Percentiles rank a stretch among this genome's conserved stretches.
Conservation (phyloP, 306 rosid genomes). For the Rosa lucieae region DNA sequence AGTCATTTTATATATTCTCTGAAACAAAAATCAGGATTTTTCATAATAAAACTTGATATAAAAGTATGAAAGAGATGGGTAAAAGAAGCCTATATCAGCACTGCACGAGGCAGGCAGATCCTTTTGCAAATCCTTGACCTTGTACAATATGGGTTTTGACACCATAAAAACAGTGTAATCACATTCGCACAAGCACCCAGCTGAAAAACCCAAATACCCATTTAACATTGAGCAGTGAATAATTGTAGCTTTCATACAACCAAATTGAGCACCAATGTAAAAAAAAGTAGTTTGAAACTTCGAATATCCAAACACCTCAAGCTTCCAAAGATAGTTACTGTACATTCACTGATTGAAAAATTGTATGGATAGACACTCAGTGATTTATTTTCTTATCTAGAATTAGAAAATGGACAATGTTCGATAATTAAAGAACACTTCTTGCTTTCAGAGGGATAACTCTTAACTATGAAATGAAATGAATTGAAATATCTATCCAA, state of each 20-base stretch:
- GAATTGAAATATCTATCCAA: neutral
- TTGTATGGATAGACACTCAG: neutral
- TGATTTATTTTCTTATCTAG: neutral
- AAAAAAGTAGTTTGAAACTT: slow-evolving; percentile 14
- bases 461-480: neutral
- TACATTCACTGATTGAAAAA: slow-evolving; percentile 4
- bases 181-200: too few relatives aligned
- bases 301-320: neutral
- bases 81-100: too few relatives aligned
- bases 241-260: slow-evolving; percentile 8
- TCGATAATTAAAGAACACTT: neutral
- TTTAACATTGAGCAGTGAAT: slow-evolving; percentile 19
- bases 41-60: too few relatives aligned
- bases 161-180: too few relatives aligned
- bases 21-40: too few relatives aligned
- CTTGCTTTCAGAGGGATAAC: neutral
- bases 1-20: too few relatives aligned
- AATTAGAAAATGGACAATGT: neutral
- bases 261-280: slow-evolving; percentile 13
- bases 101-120: too few relatives aligned
- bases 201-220: slow-evolving; percentile 14
- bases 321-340: slow-evolving; percentile 7
- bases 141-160: too few relatives aligned
- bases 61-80: too few relatives aligned
- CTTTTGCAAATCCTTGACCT: too few relatives aligned